These are phyloP conservation scores for Aspergillus phoenicis DNA, from an alignment of 2,329 filamentous ascomycete genomes.

Conservation along the genomic window DNA sequence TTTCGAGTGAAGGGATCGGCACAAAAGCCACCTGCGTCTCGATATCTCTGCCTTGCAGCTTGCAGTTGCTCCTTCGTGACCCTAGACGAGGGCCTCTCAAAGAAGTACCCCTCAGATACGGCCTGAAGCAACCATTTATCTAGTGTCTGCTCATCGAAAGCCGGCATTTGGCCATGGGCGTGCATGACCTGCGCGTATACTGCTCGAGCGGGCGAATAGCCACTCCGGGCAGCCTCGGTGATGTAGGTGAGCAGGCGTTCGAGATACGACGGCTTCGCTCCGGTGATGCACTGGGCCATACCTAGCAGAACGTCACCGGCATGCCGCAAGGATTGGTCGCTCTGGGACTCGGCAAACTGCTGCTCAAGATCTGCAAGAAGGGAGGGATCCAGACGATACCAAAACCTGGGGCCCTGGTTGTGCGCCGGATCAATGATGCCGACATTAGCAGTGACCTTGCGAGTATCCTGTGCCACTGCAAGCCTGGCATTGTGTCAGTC, in stretches of 20 bases:
- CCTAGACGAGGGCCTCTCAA: conserved; percentile 10
- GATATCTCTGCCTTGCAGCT: conserved; percentile 23
- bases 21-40: conserved; percentile 27
- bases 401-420: conserved; percentile 33
- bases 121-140: conserved; percentile 29
- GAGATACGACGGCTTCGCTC: conserved; percentile 25
- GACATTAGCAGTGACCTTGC: conserved; percentile 11
- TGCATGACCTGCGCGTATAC: conserved; percentile 31
- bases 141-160: conserved; percentile 22
- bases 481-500: conserved; percentile 18
- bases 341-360: conserved; percentile 24
- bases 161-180: conserved; percentile 22
- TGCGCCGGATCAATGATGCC: conserved; percentile 30
- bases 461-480: conserved; percentile 20
- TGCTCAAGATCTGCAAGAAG: conserved; percentile 28
- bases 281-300: conserved; percentile 31
- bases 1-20: conserved; percentile 29
- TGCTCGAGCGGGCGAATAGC: conserved; percentile 28
- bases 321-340: conserved; percentile 16
- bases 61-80: conserved; percentile 16
- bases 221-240: conserved; percentile 24
- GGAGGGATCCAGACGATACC: conserved; percentile 29
- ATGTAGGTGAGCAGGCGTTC: conserved; percentile 27
- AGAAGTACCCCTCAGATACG: conserved; percentile 29
- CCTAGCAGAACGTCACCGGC: conserved; percentile 30